A percentile compares a stretch with the other conserved stretches of the same genome.
Conservation (phyloP, 2,329 filamentous ascomycete species). For the Neonectria magnoliae region DNA sequence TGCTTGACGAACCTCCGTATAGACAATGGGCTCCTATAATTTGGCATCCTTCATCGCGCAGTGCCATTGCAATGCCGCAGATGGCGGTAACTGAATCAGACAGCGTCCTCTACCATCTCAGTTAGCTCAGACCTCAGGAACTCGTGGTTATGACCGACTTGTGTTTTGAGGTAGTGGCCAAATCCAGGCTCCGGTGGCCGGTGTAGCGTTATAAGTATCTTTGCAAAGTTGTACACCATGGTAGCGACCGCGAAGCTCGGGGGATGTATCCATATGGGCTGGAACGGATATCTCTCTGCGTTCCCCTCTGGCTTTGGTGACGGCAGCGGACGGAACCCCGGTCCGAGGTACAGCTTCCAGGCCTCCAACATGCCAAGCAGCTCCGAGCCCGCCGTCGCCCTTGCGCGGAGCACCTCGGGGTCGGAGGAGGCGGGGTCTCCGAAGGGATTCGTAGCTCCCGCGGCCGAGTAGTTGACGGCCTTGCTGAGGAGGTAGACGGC, state of each 20-base stretch:
- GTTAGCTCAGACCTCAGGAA: constrained; percentile 48
- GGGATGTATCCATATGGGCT: constrained; percentile 61
- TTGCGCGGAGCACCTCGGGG: constrained; percentile 17
- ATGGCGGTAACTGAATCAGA: constrained; percentile 46
- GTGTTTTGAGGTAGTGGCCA: constrained; percentile 37
- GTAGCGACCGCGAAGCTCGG: constrained; percentile 58
- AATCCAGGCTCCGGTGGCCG: constrained; percentile 40
- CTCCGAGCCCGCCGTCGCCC: constrained; percentile 49
- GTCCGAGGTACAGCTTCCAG: constrained; percentile 47
- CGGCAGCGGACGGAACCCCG: constrained; percentile 54
- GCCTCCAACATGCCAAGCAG: constrained; percentile 43
- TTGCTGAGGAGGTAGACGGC: constrained; percentile 65
- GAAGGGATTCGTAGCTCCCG: constrained; percentile 16
- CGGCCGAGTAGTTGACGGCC: constrained; percentile 67
- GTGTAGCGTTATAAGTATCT: constrained; percentile 56
- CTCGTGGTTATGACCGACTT: neutral
- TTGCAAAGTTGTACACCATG: constrained; percentile 62
- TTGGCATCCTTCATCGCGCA: constrained; percentile 51
- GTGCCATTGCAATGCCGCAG: constrained; percentile 58
- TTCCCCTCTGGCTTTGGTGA: constrained; percentile 37
- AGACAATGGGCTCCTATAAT: constrained; percentile 55
- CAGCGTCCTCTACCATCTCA: constrained; percentile 41
- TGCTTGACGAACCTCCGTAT: constrained; percentile 42
- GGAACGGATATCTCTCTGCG: constrained; percentile 44
- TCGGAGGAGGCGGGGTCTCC: constrained; percentile 18